Evolutionary conservation across 179 eudicot genomes (phyloP).

Genomic region (Camellia oleifera): DNA sequence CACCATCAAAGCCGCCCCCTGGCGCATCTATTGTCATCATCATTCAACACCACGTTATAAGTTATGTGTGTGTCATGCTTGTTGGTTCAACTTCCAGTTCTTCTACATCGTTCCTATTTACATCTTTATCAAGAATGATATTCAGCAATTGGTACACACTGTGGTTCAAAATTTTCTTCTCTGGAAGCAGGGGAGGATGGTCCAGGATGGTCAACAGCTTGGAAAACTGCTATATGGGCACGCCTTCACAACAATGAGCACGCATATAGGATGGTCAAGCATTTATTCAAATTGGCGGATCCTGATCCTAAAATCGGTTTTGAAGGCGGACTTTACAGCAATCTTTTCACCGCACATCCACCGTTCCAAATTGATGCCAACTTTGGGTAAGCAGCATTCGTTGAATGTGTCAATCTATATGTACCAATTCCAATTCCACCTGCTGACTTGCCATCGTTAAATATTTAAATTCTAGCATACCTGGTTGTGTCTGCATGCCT

Average conservation of each 20-base stretch:
- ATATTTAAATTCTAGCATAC: background rate
- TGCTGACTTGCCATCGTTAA: too few species aligned
- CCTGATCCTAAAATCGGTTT: conserved; percentile 54
- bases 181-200: conserved; percentile 63
- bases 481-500: background rate
- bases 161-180: background rate
- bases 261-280: conserved; percentile 88
- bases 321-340: conserved; percentile 90
- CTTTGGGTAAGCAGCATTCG: conserved; percentile 47
- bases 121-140: background rate
- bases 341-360: conserved; percentile 85
- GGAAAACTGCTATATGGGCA: conserved; percentile 90
- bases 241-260: conserved; percentile 58
- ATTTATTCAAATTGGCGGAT: conserved; percentile 77
- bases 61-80: too few species aligned
- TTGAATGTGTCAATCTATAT: background rate
- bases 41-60: too few species aligned
- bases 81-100: too few species aligned
- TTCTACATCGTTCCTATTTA: too few species aligned
- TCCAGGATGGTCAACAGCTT: conserved; percentile 94
- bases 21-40: too few species aligned
- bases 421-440: background rate
- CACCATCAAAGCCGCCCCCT: too few species aligned
- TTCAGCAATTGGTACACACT: background rate
- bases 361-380: conserved; percentile 98